Base-by-base conservation (phyloP, 257 asterid genomes). In the Fraxinus excelsior region DNA sequence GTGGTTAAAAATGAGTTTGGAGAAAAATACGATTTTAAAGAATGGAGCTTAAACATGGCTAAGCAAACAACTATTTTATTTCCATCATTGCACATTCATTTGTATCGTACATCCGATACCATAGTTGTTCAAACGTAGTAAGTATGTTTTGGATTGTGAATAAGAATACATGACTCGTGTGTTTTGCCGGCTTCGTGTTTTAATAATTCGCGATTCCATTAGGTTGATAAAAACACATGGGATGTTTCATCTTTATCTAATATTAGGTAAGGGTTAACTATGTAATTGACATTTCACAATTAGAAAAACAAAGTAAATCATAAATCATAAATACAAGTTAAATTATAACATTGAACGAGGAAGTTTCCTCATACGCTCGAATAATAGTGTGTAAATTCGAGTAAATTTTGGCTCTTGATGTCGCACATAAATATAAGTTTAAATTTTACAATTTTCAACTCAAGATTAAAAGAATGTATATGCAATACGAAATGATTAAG, bases 171-270 rank as follows among this genome's bases (percentile, higher is more conserved):
- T 37, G 64, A 44, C 76, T 80, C 76, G 74, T 80, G 83, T 75
- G 77, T 49, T 73, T n/a, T 67, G 80, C 37, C 62, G 29, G 80
- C 70, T 62, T 67, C 25, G 8, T 67, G 38, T 44, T 37, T 67
- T 46, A 40, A 67, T 76, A 10, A 75, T 75, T 64, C 74, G 40
- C 64, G 80, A 75, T 79, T 71, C 78, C 71, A 68, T 74, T 74
- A 68, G 74, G 51, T 35, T 26, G 67, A 67, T 21, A 69, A 23
- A 67, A 74, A 74, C 83, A 80, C 83, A 80, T 80, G 83, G 70
- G 28, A 12, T 80, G 83, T 80, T 32, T 71, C 72, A 51, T 26
- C 68, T 53, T 46, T 46, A 42, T 3, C 40, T 26, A 75, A 67
- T 38, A 51, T 25, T n/a, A 75, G 34, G 5, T 53, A 7, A 56